These are phyloP conservation scores for Ilyonectria destructans DNA, from an alignment of 2,329 filamentous ascomycete species.

Conservation along the genomic window DNA sequence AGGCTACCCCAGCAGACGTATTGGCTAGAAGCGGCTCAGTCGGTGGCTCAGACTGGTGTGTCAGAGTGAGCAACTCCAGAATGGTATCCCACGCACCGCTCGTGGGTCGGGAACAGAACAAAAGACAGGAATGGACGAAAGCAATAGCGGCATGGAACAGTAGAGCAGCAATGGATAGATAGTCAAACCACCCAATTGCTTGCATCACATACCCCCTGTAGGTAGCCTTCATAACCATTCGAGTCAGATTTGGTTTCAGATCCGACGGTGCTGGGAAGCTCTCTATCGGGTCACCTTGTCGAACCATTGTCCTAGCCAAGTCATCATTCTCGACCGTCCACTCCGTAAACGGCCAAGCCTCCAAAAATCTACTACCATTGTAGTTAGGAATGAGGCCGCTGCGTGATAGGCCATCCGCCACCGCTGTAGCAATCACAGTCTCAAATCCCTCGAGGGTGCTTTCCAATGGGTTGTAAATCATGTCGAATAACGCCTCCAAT, in stretches of 20 bases:
- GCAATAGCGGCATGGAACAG: conserved; percentile 15
- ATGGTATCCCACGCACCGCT: not conserved
- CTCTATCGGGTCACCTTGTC: not conserved
- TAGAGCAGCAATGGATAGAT: not conserved
- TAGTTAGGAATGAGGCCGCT: not conserved
- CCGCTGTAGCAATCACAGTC: not conserved
- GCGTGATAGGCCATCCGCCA: not conserved
- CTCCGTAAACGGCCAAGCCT: not conserved
- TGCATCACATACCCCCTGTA: conserved; percentile 19
- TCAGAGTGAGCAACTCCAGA: conserved; percentile 16
- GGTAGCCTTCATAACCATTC: not conserved
- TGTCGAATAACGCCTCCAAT: not conserved
- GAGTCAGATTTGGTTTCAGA: not conserved
- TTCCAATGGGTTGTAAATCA: not conserved
- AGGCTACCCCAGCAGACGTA: not conserved
- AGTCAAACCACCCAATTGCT: not conserved
- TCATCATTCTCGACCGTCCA: not conserved
- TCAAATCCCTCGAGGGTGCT: not conserved
- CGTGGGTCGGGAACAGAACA: not conserved
- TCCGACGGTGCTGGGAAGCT: not conserved
- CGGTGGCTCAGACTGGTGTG: not conserved
- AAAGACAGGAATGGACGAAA: not conserved
- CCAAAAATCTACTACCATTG: not conserved
- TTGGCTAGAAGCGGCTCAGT: not conserved
- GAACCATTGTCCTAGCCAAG: conserved; percentile 2